Conservation (phyloP, 176 grass and related monocot genomes). For the Oryza glaberrima region DNA sequence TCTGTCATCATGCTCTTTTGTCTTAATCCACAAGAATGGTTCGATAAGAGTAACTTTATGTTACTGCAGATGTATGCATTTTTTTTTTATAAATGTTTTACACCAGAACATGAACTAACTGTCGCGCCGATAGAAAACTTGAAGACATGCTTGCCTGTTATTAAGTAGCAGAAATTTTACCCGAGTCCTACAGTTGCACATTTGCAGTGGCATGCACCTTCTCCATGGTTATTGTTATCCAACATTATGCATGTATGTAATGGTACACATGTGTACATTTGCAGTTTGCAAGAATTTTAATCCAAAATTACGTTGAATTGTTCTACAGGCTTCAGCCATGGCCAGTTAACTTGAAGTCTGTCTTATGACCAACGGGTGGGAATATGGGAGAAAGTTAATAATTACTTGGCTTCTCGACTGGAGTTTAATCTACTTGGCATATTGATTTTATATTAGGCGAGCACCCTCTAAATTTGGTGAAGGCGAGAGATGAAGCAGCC, state of each 20-base stretch:
- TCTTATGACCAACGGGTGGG: background rate
- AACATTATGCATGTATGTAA: background rate
- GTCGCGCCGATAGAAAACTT: background rate
- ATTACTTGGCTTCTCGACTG: background rate
- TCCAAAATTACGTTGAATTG: background rate
- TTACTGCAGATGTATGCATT: background rate
- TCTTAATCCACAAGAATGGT: background rate
- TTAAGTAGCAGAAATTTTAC: background rate
- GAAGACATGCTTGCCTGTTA: slow-evolving; percentile 10
- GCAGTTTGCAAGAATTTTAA: background rate
- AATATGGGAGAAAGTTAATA: background rate
- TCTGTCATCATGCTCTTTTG: background rate
- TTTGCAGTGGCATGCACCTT: slow-evolving; percentile 23
- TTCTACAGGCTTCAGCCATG: background rate
- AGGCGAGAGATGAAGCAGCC: background rate
- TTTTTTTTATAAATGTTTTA: background rate
- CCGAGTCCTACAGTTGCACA: background rate
- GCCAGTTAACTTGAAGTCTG: background rate
- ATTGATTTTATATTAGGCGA: background rate
- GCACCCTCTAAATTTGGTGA: slow-evolving; percentile 11
- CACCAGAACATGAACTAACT: background rate
- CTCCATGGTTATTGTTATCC: slow-evolving; percentile 8
- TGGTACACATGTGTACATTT: background rate
- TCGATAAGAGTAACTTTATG: background rate
- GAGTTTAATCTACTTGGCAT: background rate